phyloP scores from a whole-genome alignment of 2,329 filamentous ascomycete genomes.

The Parascedosporium putredinis region DNA sequence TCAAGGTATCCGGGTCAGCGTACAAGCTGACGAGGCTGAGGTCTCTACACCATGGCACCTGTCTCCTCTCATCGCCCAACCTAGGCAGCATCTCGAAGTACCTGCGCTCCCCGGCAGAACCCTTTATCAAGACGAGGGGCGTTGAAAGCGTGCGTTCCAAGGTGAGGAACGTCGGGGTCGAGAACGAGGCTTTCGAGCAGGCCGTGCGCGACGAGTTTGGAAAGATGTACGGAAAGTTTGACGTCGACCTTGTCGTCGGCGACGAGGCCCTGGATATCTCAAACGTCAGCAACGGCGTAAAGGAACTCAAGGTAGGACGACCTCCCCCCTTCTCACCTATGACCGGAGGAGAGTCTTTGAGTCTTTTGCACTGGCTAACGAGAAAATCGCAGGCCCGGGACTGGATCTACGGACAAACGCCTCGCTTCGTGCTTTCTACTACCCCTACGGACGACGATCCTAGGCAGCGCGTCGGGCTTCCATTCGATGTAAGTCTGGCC shows the following conservation, averaged over 20 bases:
- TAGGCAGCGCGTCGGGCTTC: constrained; percentile 40
- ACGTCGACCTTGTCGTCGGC: constrained; percentile 38
- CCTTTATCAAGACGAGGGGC: constrained; percentile 68
- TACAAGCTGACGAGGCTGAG: constrained; percentile 81
- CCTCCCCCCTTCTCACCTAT: not conserved
- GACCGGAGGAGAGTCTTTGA: no score
- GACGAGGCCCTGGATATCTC: constrained; percentile 31
- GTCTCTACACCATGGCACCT: constrained; percentile 88
- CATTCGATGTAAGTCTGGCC: constrained; percentile 29
- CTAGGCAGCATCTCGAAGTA: constrained; percentile 57
- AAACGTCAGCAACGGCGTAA: constrained; percentile 48
- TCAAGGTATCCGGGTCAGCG: constrained; percentile 87
- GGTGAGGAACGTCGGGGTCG: constrained; percentile 65
- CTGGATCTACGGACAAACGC: constrained; percentile 82
- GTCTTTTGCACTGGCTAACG: not conserved
- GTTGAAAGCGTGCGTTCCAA: constrained; percentile 85
- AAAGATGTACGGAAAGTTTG: constrained; percentile 47
- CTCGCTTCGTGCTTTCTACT: constrained; percentile 65
- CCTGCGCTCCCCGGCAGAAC: constrained; percentile 66
- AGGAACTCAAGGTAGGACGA: constrained; percentile 45
- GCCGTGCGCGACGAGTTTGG: constrained; percentile 57
- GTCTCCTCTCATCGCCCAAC: constrained; percentile 69
- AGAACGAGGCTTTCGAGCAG: constrained; percentile 32
- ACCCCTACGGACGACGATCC: constrained; percentile 48
- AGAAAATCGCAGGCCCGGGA: constrained; percentile 38